Conservation (phyloP, 345 rosid genomes). For the Arabis hirsuta region DNA sequence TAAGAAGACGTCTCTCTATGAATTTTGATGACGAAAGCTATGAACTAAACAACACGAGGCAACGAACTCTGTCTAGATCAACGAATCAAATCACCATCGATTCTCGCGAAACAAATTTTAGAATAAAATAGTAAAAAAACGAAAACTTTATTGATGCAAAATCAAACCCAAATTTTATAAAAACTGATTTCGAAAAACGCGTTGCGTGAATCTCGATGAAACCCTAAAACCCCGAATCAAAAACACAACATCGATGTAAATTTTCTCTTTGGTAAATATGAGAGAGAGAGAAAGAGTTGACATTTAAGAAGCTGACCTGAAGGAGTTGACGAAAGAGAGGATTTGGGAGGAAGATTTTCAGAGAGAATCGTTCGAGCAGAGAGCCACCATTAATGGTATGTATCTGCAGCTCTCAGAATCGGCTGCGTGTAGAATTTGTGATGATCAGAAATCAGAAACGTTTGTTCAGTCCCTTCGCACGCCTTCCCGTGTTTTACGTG, state of each 20-base stretch:
- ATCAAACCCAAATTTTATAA: not conserved
- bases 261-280: not conserved
- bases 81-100: slow-evolving; percentile 42
- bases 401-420: too few relatives aligned
- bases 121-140: not conserved
- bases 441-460: slow-evolving; percentile 26
- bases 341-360: not conserved
- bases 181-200: not conserved
- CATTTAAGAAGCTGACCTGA: slow-evolving; percentile 13
- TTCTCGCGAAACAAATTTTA: not conserved
- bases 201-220: not conserved
- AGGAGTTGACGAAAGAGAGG: slow-evolving; percentile 27
- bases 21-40: slow-evolving; percentile 46
- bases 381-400: slow-evolving; percentile 34
- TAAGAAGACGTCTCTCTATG: slow-evolving; percentile 34
- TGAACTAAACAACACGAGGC: slow-evolving; percentile 29
- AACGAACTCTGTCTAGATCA: slow-evolving; percentile 44
- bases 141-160: not conserved
- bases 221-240: slow-evolving; percentile 12
- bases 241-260: too few relatives aligned
- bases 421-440: slow-evolving; percentile 59
- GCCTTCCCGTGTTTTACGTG: slow-evolving; percentile 36
- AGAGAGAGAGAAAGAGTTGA: not conserved
- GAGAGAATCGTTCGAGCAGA: slow-evolving; percentile 27
- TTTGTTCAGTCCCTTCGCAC: slow-evolving; percentile 29